Evolutionary conservation across 345 rosid species (phyloP), one percentile per base, ranked within the genome.

Genomic region (Bruguiera gymnorhiza): DNA sequence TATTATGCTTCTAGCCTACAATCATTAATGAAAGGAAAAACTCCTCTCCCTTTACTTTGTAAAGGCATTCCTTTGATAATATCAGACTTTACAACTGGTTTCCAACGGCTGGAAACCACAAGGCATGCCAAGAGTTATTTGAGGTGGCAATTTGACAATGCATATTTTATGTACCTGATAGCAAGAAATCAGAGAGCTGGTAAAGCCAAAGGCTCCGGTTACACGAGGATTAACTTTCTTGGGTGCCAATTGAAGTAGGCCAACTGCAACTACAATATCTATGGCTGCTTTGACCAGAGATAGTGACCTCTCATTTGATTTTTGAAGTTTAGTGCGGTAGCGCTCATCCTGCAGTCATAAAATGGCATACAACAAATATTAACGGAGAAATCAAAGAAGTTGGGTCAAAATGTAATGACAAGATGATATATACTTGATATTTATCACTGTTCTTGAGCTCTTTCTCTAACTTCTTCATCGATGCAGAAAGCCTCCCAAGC

Each of bases 201-300:
- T 82, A 71, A 92, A 86, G 78, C 98, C 98, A 29, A 89, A 69
- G 55, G 87, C 96, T 62, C 99, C 99, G 1, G 97, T 90, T 52
- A 90, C 92, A 43, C 99, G 98, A 62, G 98, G 91, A 74, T 84
- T 89, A 57, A 96, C 83, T 66, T 84, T 92, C 86, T 83, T 86
- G 46, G 99, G 99, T 37, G 84, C 88, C 83, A 92, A 78, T 58
- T 89, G 98, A 73, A 96, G 98, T 29, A 96, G 85, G 57, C 99
- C 99, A 30, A 63, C 79, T 16, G 96, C 96, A n/a, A 90, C 98
- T 59, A 89, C 87, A 60, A 88, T 75, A 80, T 96, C 99, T 81
- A 96, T 82, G 58, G 81, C 88, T 36, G 99, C 79, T 79, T 96
- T 92, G 62, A 96, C 68, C 70, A 96, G 83, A 34, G 93, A 94